These are phyloP conservation scores for Dryadomyces sulphureus DNA, from an alignment of 2,329 filamentous ascomycete species.

Conservation along the genomic window DNA sequence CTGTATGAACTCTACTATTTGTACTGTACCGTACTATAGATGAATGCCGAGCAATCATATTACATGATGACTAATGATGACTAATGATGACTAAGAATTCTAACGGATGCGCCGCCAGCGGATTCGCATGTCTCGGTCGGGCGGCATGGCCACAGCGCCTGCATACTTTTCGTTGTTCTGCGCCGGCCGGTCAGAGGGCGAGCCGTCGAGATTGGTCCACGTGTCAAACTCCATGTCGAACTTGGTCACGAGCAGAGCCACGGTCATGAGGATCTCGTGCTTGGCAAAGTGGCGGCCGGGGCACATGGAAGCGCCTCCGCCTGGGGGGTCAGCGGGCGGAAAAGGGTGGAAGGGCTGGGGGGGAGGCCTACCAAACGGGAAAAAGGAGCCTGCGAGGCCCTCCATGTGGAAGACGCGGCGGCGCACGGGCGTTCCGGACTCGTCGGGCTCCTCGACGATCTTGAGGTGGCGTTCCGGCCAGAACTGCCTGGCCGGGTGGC, in stretches of 20 bases:
- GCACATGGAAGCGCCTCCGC: not conserved
- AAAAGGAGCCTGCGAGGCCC: not conserved
- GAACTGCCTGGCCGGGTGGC: not conserved
- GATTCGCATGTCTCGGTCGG: not conserved
- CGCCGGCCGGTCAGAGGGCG: not conserved
- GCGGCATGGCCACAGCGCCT: not conserved
- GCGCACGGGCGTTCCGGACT: not conserved
- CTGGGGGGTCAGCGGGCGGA: not conserved
- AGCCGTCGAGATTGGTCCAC: not conserved
- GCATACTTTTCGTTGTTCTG: not conserved
- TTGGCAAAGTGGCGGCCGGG: not conserved
- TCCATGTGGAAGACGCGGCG: not conserved
- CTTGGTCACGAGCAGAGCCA: not conserved
- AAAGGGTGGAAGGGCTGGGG: not conserved
- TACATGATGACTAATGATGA: too few species aligned
- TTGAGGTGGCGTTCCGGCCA: not conserved
- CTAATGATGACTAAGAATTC: too few species aligned
- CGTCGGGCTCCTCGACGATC: not conserved
- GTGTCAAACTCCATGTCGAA: not conserved
- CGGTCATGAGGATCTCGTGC: not conserved
- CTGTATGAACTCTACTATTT: too few species aligned
- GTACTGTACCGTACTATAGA: too few species aligned
- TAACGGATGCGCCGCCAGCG: not conserved
- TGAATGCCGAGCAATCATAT: too few species aligned
- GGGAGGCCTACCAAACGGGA: not conserved